Base-by-base conservation (phyloP, 306 rosid genomes). In the Fragaria iinumae region DNA sequence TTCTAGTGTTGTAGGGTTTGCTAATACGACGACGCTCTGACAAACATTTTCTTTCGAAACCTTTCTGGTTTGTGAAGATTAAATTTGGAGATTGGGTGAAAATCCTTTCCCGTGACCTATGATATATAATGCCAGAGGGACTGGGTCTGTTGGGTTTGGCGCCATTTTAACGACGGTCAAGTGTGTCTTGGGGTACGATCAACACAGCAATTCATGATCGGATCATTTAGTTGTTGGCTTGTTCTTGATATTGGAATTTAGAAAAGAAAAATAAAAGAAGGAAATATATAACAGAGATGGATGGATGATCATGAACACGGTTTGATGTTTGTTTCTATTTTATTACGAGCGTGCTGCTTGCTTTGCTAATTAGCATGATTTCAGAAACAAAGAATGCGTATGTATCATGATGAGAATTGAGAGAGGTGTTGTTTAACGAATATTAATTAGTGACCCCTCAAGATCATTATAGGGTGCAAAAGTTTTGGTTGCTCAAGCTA, bases 111-210 rank as follows among this genome's bases (percentile, higher is more conserved):
- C 21, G 76, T 59, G 79, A 60, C 45, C 47, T 14, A 73, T 25
- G 25, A 12, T 34, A 62, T 62, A 2, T 8, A 13, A 10, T n/a
- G 83, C 55, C 48, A 80, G 69, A 41, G 71, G 12, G 66, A 25
- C 56, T 8, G 43, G 17, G 56, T 6, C 67, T 32, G 25, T 75
- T n/a, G 53, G 47, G 47, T 32, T 21, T 57, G 25, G 86, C 80
- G 76, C 71, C 79, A 87, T 83, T 25, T 65, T 80, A 62, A 77
- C 81, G 80, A 79, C 80, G 86, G 89, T 88, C 89, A 88, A 84
- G 53, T 45, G 27, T 66, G 47, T 5, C 56, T 25, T 20, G 55
- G 16, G 48, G 47, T 21, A 50, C 57, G 69, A 75, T 78, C 79
- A 67, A 81, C 70, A 67, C 18, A 39, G 50, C 12, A 49, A 18